Conservation (phyloP, 495 filamentous ascomycete genomes). For the Penicillium atrosanguineum region DNA sequence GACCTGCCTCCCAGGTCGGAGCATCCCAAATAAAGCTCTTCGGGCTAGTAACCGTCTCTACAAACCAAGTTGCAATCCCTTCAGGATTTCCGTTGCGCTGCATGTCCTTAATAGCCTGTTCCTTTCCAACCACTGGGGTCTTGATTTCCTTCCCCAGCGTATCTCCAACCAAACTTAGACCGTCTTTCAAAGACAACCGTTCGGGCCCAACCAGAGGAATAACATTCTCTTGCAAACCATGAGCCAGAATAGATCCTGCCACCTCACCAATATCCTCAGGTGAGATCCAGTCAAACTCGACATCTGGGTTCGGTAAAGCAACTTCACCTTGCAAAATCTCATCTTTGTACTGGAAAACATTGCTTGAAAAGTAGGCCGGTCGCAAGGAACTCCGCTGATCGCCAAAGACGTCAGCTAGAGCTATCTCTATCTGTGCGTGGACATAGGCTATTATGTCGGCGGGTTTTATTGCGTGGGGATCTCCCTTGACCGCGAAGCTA, state of each 20-base stretch:
- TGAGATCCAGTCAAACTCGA: conserved; percentile 8
- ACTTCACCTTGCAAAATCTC: conserved; percentile 1
- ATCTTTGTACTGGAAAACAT: neutral
- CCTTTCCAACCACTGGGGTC: neutral
- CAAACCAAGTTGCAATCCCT: neutral
- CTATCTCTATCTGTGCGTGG: conserved; percentile 7
- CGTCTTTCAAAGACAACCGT: neutral
- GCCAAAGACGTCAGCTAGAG: conserved; percentile 10
- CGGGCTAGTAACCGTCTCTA: neutral
- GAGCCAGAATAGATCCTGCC: neutral
- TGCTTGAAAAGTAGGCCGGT: conserved; percentile 1
- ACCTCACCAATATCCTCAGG: conserved; percentile 3
- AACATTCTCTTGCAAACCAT: neutral
- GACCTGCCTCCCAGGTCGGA: neutral
- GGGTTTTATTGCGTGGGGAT: neutral
- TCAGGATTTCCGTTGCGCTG: neutral
- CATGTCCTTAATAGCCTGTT: neutral
- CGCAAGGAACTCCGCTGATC: neutral
- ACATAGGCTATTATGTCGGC: conserved; percentile 5
- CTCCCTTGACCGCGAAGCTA: conserved; percentile 3
- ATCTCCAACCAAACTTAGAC: neutral
- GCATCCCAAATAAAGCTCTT: neutral
- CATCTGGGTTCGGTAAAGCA: conserved; percentile 1
- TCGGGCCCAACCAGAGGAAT: neutral
- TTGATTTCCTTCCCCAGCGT: neutral